These are phyloP conservation scores for Escovopsis sp. DNA, from an alignment of 2,329 filamentous ascomycete species.

Conservation along the genomic window DNA sequence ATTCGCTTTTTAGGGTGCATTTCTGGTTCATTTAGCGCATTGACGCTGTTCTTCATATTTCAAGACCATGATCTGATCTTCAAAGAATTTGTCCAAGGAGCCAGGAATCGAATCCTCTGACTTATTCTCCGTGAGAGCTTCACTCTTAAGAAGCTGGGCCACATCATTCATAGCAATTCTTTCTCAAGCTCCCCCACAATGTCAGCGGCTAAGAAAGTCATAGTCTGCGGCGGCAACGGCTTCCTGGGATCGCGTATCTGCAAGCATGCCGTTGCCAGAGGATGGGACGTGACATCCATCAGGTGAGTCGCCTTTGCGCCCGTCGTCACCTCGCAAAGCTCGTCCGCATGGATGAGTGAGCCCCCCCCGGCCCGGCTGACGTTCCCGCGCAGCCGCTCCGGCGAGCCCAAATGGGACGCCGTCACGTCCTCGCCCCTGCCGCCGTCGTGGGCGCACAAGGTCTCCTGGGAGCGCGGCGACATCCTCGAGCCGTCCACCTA, in stretches of 20 bases:
- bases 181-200: conserved; percentile 21
- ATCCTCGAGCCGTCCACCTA: conserved; percentile 75
- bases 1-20: too few relatives aligned
- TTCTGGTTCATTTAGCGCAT: background rate
- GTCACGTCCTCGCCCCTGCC: conserved; percentile 56
- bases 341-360: background rate
- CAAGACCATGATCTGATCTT: background rate
- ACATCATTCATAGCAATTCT: background rate
- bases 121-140: background rate
- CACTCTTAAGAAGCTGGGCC: background rate
- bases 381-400: conserved; percentile 55
- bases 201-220: conserved; percentile 56
- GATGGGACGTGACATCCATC: conserved; percentile 86
- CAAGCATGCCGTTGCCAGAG: conserved; percentile 68
- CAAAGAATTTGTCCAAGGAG: too few relatives aligned
- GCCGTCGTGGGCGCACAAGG: conserved; percentile 67
- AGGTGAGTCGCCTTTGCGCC: conserved; percentile 40
- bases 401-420: conserved; percentile 70
- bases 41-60: background rate
- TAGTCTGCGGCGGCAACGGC: conserved; percentile 87
- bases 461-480: conserved; percentile 80
- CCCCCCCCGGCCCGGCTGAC: conserved; percentile 1
- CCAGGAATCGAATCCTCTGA: background rate
- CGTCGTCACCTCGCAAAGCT: too few relatives aligned
- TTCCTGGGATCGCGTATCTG: conserved; percentile 85